Conservation (phyloP, 768 basidiomycete genomes). For the Calvatia gigantea region DNA sequence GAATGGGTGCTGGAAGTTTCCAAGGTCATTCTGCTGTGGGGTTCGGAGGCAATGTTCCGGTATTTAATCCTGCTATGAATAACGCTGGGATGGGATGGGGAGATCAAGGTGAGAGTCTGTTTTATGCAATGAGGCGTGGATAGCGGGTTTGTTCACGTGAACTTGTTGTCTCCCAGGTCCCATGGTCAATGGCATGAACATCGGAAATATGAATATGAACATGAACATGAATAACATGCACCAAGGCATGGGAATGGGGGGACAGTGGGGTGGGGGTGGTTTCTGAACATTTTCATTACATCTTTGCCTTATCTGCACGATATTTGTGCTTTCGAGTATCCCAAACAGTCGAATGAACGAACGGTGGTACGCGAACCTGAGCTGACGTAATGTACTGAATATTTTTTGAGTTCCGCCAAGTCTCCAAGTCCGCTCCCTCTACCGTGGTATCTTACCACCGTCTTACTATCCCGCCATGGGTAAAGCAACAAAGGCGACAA, state of each 20-base stretch:
- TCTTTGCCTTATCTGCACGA: neutral
- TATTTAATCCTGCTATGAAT: constrained; percentile 15
- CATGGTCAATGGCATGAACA: constrained; percentile 20
- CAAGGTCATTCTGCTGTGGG: constrained; percentile 24
- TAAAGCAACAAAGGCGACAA: constrained; percentile 69
- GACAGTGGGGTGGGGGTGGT: constrained; percentile 20
- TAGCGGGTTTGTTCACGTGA: constrained; percentile 13
- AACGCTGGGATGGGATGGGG: constrained; percentile 16
- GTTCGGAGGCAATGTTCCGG: constrained; percentile 21
- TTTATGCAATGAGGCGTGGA: constrained; percentile 12
- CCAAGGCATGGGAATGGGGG: constrained; percentile 20
- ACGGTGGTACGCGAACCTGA: too few relatives aligned
- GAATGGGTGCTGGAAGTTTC: constrained; percentile 27
- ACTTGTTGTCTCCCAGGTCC: constrained; percentile 10
- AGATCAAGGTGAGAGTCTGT: constrained; percentile 7
- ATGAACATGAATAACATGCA: constrained; percentile 20
- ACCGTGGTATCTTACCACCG: neutral
- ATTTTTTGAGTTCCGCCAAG: neutral
- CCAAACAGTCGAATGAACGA: neutral
- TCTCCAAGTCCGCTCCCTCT: neutral
- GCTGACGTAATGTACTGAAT: constrained; percentile 3
- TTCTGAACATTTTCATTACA: constrained; percentile 12
- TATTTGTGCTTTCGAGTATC: constrained; percentile 2
- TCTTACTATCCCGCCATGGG: constrained; percentile 27
- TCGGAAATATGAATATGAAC: constrained; percentile 21